Evolutionary conservation across 2,329 filamentous ascomycete genomes (phyloP), one percentile per base, ranked within the genome.

Genomic region (Aspergillus luchuensis): DNA sequence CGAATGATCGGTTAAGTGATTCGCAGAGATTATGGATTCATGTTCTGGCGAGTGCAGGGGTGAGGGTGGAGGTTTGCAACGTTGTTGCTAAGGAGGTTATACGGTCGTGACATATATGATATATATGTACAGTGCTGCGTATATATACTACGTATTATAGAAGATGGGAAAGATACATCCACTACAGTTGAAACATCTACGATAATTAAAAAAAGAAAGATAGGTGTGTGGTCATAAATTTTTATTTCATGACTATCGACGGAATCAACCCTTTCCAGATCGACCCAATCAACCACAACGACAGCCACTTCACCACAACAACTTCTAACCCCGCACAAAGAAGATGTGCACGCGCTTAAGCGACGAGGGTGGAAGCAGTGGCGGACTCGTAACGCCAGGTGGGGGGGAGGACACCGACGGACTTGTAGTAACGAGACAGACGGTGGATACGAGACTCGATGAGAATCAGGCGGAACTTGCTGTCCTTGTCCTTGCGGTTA

Each of bases 401-500:
- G 73, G 94, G 94, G 77, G 94, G 86, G 63, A 89, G 85, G 71
- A 84, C 87, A 83, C 87, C 86, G 75, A 89, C 94, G 80, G 92
- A 94, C 91, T 97, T 98, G 91, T 98, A 99, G 91, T 98, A 98
- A 75, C 95, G 91, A 79, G 92, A 95, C 73, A 99, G 91, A 86
- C 95, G 94, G 91, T 99, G 95, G 84, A 99, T 98, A 84, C 96
- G 92, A 80, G 95, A 98, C 88, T 99, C 95, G 84, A 99, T 96
- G 75, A 99, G 91, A 94, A 99, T 99, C 71, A 99, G 91, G 80
- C 95, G 94, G 91, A 99, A 99, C 88, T 99, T 99, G 87, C 90
- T 91, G 88, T 99, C 95, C 87, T 92, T 96, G 88, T 99, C 95
- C 89, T 99, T 99, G 85, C 95, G 94, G 90, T 99, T 99, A 84